These are phyloP conservation scores for Neonectria hederae DNA, from an alignment of 2,329 filamentous ascomycete genomes.

Conservation along the genomic window DNA sequence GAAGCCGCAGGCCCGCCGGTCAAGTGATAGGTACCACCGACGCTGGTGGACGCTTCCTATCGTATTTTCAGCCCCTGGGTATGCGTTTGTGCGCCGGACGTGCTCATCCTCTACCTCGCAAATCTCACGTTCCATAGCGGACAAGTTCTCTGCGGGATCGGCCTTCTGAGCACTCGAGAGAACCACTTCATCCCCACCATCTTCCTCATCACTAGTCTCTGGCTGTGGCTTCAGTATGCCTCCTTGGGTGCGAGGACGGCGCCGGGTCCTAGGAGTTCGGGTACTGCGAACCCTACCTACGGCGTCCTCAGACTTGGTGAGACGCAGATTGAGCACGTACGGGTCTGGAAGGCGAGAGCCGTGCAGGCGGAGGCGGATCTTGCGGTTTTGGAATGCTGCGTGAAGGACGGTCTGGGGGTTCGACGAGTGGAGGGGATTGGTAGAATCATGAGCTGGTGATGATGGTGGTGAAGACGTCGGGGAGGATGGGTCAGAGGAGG, in stretches of 20 bases:
- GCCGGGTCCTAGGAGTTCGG: constrained; percentile 18
- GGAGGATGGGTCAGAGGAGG: constrained; percentile 44
- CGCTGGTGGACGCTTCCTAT: constrained; percentile 75
- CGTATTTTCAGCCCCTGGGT: constrained; percentile 70
- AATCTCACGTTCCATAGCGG: constrained; percentile 53
- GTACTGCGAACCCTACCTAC: constrained; percentile 42
- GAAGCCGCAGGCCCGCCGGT: constrained; percentile 68
- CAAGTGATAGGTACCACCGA: constrained; percentile 72
- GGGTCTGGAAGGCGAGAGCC: constrained; percentile 61
- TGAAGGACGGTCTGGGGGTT: constrained; percentile 60
- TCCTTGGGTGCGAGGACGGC: constrained; percentile 9
- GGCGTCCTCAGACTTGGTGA: constrained; percentile 56
- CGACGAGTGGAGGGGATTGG: constrained; percentile 8
- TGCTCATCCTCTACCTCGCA: constrained; percentile 61
- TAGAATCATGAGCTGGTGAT: constrained; percentile 17
- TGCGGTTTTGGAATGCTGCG: constrained; percentile 61
- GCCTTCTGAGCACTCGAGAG: constrained; percentile 32
- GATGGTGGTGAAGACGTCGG: constrained; percentile 29
- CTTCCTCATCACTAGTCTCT: constrained; percentile 41
- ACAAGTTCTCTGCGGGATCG: constrained; percentile 29
- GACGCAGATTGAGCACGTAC: constrained; percentile 65
- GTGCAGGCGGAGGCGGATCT: constrained; percentile 65
- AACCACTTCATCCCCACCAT: constrained; percentile 24
- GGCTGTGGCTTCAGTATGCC: constrained; percentile 11
- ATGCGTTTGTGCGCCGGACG: constrained; percentile 70